These are phyloP conservation scores for Xylaria digitata DNA, from an alignment of 2,329 filamentous ascomycete species.

Conservation along the genomic window DNA sequence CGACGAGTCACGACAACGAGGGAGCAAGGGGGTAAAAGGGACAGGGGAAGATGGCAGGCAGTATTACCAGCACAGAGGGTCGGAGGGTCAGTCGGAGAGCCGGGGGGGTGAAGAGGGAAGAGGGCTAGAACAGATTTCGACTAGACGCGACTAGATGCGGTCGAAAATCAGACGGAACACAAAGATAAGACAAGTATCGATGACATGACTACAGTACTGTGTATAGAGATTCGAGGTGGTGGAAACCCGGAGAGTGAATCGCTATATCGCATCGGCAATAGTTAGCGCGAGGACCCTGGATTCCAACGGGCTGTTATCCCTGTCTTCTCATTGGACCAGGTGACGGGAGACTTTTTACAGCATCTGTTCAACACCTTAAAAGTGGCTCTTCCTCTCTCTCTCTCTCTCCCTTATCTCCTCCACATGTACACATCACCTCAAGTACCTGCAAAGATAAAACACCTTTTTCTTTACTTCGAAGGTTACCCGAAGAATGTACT, in stretches of 20 bases:
- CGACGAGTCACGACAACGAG: too few species aligned
- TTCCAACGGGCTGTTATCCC: slow-evolving; percentile 25
- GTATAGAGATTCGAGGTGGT: slow-evolving; percentile 3
- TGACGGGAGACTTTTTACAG: not conserved
- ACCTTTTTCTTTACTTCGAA: too few species aligned
- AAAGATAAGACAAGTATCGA: slow-evolving; percentile 31
- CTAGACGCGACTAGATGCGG: slow-evolving; percentile 15
- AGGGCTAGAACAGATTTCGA: slow-evolving; percentile 16
- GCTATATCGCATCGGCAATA: slow-evolving; percentile 24
- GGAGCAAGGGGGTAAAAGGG: not conserved
- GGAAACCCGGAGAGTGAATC: slow-evolving; percentile 21
- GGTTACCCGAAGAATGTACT: too few species aligned
- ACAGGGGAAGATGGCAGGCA: not conserved
- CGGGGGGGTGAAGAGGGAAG: not conserved
- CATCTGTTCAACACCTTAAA: slow-evolving; percentile 6
- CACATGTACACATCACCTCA: slow-evolving; percentile 3
- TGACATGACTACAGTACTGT: slow-evolving; percentile 11
- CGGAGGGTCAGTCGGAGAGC: slow-evolving; percentile 4
- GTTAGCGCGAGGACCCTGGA: slow-evolving; percentile 33
- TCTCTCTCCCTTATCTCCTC: not conserved
- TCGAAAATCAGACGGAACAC: slow-evolving; percentile 27
- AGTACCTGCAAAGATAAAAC: too few species aligned
- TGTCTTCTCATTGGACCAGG: slow-evolving; percentile 24
- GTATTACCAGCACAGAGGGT: slow-evolving; percentile 8
- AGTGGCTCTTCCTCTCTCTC: slow-evolving; percentile 12